Evolutionary conservation across 2,329 filamentous ascomycete genomes (phyloP), one percentile per base, ranked within the genome.

Genomic region (Raffaelea ambrosiae): DNA sequence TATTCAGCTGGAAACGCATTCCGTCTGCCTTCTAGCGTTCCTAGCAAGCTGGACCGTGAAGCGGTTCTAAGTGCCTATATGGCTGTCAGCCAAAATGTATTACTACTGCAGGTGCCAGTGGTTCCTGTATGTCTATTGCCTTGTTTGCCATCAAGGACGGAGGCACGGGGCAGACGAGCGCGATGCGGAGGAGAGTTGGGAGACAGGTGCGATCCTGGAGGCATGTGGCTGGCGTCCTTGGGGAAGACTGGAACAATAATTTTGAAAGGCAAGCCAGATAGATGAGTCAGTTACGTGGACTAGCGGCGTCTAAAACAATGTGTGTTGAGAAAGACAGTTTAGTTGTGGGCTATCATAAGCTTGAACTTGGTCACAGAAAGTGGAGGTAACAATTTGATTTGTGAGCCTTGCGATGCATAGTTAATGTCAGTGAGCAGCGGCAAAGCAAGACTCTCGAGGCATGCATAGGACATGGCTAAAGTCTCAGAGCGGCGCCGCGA

Each of bases 81-180:
- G 57, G 62, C 63, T 10, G 79, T 74, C 1, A 79, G 72, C 20
- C 66, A 68, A 26, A 68, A 70, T 0, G 76, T 82, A 0, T 83
- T 82, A 51, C 71, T 75, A 21, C 58, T 79, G 36, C 76, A 76
- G 57, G 68, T 76, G 0, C 77, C 77, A 0, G 52, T 81, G 3
- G 71, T 77, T 9, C 74, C 68, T 0, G 42, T 70, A 0, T 77
- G 73, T 51, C 63, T 81, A 11, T 40, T 74, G 7, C 61, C 71
- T 1, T 77, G 73, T 51, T 10, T 73, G 0, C 66, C 11, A 66
- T 83, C 48, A 72, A 68, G 45, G 71, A 78, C 48, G 63, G 63
- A 29, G 76, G 75, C 0, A 53, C 80, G 43, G 64, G 64, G 26
- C 35, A 9, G 52, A 54, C 20, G 52, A 33, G 41, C 49, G 51